Conservation (phyloP, 345 rosid species). For the Eucalyptus tenuipes region DNA sequence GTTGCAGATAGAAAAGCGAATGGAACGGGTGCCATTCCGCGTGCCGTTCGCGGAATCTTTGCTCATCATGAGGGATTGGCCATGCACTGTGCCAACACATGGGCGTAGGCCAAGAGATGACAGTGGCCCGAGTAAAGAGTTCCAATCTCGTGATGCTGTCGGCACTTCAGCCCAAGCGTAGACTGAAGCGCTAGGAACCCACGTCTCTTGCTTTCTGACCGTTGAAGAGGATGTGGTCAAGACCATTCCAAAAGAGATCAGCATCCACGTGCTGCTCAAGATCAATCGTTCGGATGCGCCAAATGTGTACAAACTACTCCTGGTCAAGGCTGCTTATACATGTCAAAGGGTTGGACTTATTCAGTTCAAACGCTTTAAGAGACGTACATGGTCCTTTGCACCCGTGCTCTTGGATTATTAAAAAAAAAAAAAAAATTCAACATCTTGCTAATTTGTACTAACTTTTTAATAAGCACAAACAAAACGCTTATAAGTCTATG, state of each 20-base stretch:
- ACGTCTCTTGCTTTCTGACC: not conserved
- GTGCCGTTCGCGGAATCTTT: not conserved
- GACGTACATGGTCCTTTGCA: not conserved
- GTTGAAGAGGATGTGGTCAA: not conserved
- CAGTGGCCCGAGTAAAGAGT: not conserved
- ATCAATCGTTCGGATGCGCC: not conserved
- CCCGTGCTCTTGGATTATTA: not conserved
- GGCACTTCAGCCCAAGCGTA: not conserved
- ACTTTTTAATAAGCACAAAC: not conserved
- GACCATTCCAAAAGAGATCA: not conserved
- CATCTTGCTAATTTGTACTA: not conserved
- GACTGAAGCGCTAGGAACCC: not conserved
- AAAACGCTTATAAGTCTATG: not conserved
- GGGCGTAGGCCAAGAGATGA: not conserved
- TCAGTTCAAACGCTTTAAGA: not conserved
- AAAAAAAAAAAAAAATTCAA: not conserved
- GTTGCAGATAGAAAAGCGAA: not conserved
- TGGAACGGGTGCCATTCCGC: not conserved
- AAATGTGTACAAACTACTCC: not conserved
- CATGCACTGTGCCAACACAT: not conserved
- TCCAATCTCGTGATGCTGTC: not conserved
- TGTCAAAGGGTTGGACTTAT: not conserved
- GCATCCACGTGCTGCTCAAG: not conserved
- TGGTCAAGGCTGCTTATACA: not conserved
- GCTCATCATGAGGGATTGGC: not conserved